Conservation (phyloP, 2,329 filamentous ascomycete species). For the Septoria petroselini region DNA sequence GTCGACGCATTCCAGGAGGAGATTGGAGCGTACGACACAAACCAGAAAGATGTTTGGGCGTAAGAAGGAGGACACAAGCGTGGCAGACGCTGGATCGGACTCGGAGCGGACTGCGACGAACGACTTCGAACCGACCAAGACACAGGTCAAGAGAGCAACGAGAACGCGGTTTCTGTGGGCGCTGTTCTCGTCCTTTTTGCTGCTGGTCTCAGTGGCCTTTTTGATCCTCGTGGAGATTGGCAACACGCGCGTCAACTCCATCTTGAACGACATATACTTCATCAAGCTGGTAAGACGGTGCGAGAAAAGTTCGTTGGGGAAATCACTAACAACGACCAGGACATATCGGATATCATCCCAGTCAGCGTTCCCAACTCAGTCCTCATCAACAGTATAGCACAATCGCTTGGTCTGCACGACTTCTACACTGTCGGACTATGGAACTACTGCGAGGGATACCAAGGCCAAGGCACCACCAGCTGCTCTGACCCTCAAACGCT, state of each 20-base stretch:
- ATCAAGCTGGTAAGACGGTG: conserved; percentile 58
- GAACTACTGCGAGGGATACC: conserved; percentile 87
- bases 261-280: conserved; percentile 73
- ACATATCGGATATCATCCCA: conserved; percentile 78
- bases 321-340: conserved; percentile 26
- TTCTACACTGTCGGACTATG: conserved; percentile 92
- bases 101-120: conserved; percentile 33
- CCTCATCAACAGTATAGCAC: conserved; percentile 82
- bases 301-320: too few species aligned
- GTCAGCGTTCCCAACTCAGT: conserved; percentile 66
- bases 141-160: conserved; percentile 49
- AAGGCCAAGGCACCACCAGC: conserved; percentile 67
- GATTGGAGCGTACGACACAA: neutral
- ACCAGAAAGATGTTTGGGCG: conserved; percentile 35
- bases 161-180: conserved; percentile 59
- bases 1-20: neutral
- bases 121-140: conserved; percentile 35
- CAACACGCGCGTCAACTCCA: conserved; percentile 60
- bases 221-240: conserved; percentile 78
- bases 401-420: conserved; percentile 82
- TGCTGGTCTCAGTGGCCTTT: conserved; percentile 72
- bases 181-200: conserved; percentile 63
- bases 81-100: conserved; percentile 24
- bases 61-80: conserved; percentile 22
- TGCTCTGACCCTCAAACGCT: conserved; percentile 69